Evolutionary conservation across 2,329 filamentous ascomycete genomes (phyloP).

Genomic region (Claviceps sp.): DNA sequence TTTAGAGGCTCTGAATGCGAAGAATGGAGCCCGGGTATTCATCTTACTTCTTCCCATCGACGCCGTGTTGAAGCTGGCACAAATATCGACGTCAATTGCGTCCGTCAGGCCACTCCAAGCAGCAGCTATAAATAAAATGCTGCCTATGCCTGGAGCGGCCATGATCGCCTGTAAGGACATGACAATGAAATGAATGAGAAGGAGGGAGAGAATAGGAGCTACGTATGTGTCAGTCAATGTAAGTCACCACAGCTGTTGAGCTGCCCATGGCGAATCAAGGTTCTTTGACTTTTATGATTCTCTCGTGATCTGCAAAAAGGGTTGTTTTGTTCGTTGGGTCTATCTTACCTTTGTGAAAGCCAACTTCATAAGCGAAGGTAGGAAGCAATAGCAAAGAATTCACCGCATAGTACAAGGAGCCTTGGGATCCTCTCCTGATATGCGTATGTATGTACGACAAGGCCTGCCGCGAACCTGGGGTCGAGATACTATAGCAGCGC

Average conservation of each 20-base stretch:
- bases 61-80: conserved; percentile 25
- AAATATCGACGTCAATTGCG: conserved; percentile 19
- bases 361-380: background rate
- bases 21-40: background rate
- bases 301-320: too few relatives aligned
- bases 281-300: too few relatives aligned
- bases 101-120: conserved; percentile 12
- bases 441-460: conserved; percentile 3
- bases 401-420: conserved; percentile 2
- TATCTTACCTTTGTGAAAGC: background rate
- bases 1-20: background rate
- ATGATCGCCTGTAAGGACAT: background rate
- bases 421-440: background rate
- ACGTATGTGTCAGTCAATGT: background rate
- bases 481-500: background rate
- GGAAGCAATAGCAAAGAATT: background rate
- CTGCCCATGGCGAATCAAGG: too few relatives aligned
- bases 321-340: too few relatives aligned
- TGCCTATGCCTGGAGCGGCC: background rate
- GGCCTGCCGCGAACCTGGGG: background rate
- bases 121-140: conserved; percentile 11
- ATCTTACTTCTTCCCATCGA: conserved; percentile 19
- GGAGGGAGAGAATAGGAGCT: background rate
- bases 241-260: too few relatives aligned
- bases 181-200: background rate